These are phyloP conservation scores for Monilinia vaccinii-corymbosi DNA, from an alignment of 2,329 filamentous ascomycete genomes.

Conservation along the genomic window DNA sequence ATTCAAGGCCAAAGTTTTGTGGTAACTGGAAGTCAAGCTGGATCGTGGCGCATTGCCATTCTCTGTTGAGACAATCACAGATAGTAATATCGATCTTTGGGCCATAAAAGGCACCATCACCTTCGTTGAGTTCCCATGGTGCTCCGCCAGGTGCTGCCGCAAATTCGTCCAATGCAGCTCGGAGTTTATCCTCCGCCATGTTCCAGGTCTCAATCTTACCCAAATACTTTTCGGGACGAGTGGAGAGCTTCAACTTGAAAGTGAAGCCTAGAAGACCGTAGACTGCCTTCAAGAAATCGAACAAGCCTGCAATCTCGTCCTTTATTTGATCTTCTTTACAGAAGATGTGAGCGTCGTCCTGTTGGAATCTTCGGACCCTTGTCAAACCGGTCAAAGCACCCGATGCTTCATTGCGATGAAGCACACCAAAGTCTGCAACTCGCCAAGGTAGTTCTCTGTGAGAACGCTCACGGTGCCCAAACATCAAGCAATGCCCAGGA, in stretches of 20 bases:
- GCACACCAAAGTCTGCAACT: slow-evolving; percentile 89
- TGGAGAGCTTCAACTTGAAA: slow-evolving; percentile 93
- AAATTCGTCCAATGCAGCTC: slow-evolving; percentile 73
- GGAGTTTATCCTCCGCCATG: slow-evolving; percentile 72
- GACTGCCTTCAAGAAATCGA: slow-evolving; percentile 76
- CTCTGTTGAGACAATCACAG: slow-evolving; percentile 73
- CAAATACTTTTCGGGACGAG: slow-evolving; percentile 78
- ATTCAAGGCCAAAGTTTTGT: slow-evolving; percentile 79
- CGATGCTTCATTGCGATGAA: slow-evolving; percentile 92
- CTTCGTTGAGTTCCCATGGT: slow-evolving; percentile 84
- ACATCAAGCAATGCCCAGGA: slow-evolving; percentile 86
- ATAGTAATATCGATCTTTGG: slow-evolving; percentile 98
- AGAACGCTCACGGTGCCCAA: slow-evolving; percentile 71
- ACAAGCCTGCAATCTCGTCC: slow-evolving; percentile 70
- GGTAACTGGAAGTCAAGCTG: slow-evolving; percentile 87
- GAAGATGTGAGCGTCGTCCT: slow-evolving; percentile 96
- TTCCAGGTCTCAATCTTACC: slow-evolving; percentile 85
- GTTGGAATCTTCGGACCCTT: slow-evolving; percentile 85
- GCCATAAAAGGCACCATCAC: slow-evolving; percentile 95
- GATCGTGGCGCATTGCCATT: slow-evolving; percentile 87
- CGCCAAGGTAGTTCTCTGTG: slow-evolving; percentile 86
- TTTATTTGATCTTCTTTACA: slow-evolving; percentile 71
- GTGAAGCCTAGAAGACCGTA: slow-evolving; percentile 79
- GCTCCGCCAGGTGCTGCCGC: slow-evolving; percentile 44
- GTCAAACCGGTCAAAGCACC: slow-evolving; percentile 87